Base-by-base conservation (phyloP, 75 land plant species). In the Ceratopteris richardii region DNA sequence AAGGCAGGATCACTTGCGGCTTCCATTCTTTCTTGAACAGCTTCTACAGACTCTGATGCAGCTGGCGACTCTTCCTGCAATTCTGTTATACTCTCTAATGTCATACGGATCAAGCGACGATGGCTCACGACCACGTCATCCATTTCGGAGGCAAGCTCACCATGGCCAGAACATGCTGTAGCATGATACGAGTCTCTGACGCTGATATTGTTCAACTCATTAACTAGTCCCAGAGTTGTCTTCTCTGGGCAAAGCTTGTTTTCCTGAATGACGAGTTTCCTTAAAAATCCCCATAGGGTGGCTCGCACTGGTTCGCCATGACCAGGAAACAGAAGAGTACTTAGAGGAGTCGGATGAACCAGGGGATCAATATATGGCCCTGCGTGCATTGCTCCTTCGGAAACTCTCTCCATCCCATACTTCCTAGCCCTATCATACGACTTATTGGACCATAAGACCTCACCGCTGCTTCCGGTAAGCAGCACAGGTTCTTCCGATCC, bases 311-410 rank as follows among this genome's bases (percentile, higher is more conserved):
- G 18, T 17, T 46, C 14, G 14, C 50, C 14, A 26, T 28, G 1
- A 28, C 28, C 28, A 3, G 3, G 37, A 33, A 4, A 4, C 37
- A 23, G 24, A 23, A 52, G 23, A 3, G 28, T 52, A 1, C 54
- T 28, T 1, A 52, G 54, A 6, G 54, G 27, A 2, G 54, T 52
- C 2, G 54, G 54, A 26, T 52, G 54, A 7, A 25, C 54, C 24
- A 52, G 28, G 5, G 54, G 54, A 14, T 52, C 54, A 24, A 52
- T 23, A 26, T 52, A 52, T 23, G 54, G 54, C 54, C 54, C 54
- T 33, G 37, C 37, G 3, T 3, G 7, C 3, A 9, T 4, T 9
- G 37, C 7, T 9, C 9, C 9, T 3, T 9, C 9, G 12, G 54
- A 23, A 4, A 52, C 22, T 6, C 54, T 22, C 7, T 52, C 29